phyloP scores from a whole-genome alignment of 1,139 yeast genomes.

The Spathaspora sp. region DNA sequence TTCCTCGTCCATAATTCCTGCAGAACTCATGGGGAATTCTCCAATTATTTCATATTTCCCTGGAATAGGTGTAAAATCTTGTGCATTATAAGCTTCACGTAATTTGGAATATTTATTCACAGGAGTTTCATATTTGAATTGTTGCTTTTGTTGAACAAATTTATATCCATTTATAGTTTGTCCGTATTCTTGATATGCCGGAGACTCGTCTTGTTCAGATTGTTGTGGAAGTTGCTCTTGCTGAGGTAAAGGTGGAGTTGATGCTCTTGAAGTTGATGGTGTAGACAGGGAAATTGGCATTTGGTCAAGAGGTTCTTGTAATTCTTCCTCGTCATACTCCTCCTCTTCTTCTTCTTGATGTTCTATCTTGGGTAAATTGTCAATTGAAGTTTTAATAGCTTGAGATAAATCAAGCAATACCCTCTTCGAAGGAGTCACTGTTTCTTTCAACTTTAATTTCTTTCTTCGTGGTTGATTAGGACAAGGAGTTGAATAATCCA shows the following conservation, averaged over 20 bases:
- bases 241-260: constrained; percentile 24
- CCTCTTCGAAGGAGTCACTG: constrained; percentile 14
- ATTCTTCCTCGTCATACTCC: constrained; percentile 12
- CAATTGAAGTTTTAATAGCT: constrained; percentile 24
- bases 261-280: constrained; percentile 31
- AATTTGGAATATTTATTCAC: constrained; percentile 12
- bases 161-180: constrained; percentile 34
- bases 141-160: constrained; percentile 28
- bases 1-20: constrained; percentile 38
- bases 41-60: constrained; percentile 32
- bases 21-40: constrained; percentile 36
- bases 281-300: constrained; percentile 39
- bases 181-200: constrained; percentile 22
- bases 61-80: not conserved
- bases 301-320: constrained; percentile 10
- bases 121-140: constrained; percentile 25
- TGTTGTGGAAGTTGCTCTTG: constrained; percentile 1
- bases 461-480: constrained; percentile 32
- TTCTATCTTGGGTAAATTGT: constrained; percentile 8
- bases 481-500: constrained; percentile 31
- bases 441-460: constrained; percentile 24
- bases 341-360: constrained; percentile 1
- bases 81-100: constrained; percentile 9
- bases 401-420: constrained; percentile 24
- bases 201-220: not conserved